Base-by-base conservation (phyloP, 495 filamentous ascomycete genomes). In the Staphylotrichum longicolle region DNA sequence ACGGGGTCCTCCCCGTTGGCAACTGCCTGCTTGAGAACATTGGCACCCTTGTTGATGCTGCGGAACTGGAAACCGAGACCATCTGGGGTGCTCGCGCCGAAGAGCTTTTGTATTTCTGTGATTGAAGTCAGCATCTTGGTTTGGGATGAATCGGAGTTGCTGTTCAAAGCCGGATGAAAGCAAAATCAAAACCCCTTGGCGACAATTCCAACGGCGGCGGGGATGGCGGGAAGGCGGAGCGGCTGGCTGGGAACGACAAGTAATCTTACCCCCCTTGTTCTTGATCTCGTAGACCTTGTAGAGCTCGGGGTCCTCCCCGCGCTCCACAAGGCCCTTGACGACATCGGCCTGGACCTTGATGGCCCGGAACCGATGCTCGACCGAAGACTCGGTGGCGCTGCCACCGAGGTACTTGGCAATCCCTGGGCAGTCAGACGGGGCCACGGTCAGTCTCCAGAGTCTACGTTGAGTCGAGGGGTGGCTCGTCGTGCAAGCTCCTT, bases 261-360 rank as follows among this genome's bases (percentile, higher is more conserved):
- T 37, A 34, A 20, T 15, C 60, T 48, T 68, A 68, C 66, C 56
- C 3, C 60, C 55, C 30, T 48, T 58, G n/a, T 11, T 57, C 62
- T 46, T 50, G 32, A 60, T 6, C 7, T 7, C 27, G 35, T 39
- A 35, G 39, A 46, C 10, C 11, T 40, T 7, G 56, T 30, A 30
- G 9, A 7, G 2, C n/a, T 8, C 65, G 7, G 60, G 58, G 30
- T 72, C 68, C 4, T 42, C 11, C 2, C 51, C 83, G 30, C 83
- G 77, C 20, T 79, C 79, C 35, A 88, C 81, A 6, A 83, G 78
- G 3, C 82, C 74, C 9, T 81, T 80, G 34, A 75, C 58, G 48
- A 70, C 33, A 30, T 73, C 69, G 7, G 64, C 69, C 20, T 75
- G 61, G 46, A 66, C 63, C 54, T 72, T 76, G 30, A 82, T 57